Conservation (phyloP, 2,329 filamentous ascomycete genomes). For the Stemphylium lycopersici region DNA sequence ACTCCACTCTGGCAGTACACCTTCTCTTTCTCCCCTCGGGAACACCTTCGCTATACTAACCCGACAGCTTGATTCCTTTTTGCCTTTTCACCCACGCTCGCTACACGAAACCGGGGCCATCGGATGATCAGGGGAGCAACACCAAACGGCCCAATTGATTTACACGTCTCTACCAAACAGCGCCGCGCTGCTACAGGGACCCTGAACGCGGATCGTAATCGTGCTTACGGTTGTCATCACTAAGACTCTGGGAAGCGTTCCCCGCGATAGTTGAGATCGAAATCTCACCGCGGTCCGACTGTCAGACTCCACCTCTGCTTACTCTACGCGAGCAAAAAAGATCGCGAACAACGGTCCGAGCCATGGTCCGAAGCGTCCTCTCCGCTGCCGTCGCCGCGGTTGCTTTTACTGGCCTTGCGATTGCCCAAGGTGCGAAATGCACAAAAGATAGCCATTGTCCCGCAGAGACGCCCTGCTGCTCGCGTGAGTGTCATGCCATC, state of each 20-base stretch:
- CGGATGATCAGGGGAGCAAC: conserved; percentile 20
- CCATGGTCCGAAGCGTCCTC: conserved; percentile 40
- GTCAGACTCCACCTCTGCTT: conserved; percentile 35
- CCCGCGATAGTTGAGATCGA: conserved; percentile 3
- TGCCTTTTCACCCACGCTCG: conserved; percentile 27
- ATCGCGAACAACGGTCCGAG: conserved; percentile 25
- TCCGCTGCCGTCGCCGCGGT: conserved; percentile 39
- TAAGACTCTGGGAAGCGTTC: conserved; percentile 5
- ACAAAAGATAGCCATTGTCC: conserved; percentile 67
- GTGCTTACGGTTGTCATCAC: neutral
- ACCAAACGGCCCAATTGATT: conserved; percentile 1
- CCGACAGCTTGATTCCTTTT: conserved; percentile 2
- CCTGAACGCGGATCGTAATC: conserved; percentile 4
- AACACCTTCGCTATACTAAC: conserved; percentile 17
- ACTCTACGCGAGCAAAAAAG: conserved; percentile 36
- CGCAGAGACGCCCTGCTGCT: conserved; percentile 56
- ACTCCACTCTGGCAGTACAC: neutral
- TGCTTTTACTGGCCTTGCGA: conserved; percentile 32
- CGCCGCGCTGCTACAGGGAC: conserved; percentile 12
- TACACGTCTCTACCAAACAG: neutral
- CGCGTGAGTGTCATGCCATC: conserved; percentile 37
- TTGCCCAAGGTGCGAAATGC: conserved; percentile 48
- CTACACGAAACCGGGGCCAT: conserved; percentile 18
- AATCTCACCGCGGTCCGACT: conserved; percentile 20
- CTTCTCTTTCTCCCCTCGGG: conserved; percentile 2